Evolutionary conservation across 345 rosid species (phyloP).

Genomic region (Acer yangbiense): DNA sequence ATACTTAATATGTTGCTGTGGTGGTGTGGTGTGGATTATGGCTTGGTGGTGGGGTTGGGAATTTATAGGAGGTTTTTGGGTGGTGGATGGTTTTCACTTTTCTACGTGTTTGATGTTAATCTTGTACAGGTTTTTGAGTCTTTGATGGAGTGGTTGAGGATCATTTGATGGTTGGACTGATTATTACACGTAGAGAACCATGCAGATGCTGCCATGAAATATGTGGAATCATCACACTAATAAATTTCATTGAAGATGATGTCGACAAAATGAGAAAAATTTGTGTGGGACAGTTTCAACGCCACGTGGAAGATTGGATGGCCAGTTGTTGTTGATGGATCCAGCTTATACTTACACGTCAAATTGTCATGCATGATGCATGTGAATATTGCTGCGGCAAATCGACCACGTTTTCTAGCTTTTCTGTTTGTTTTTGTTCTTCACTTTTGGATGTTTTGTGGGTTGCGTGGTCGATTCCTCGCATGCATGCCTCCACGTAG

Average conservation of each 20-base stretch:
- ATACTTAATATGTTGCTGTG: neutral
- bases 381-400: too few relatives aligned
- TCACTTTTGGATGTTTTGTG: too few relatives aligned
- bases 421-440: too few relatives aligned
- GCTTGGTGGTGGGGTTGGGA: neutral
- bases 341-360: neutral
- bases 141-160: neutral
- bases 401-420: too few relatives aligned
- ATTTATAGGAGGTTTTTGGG: conserved; percentile 1
- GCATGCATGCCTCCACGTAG: too few relatives aligned
- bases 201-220: too few relatives aligned
- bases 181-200: neutral
- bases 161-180: neutral
- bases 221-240: too few relatives aligned
- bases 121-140: neutral
- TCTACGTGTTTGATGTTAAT: neutral
- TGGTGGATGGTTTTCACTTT: neutral
- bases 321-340: neutral
- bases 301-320: neutral
- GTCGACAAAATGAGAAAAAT: too few relatives aligned
- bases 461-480: too few relatives aligned
- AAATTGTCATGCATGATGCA: too few relatives aligned
- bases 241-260: too few relatives aligned
- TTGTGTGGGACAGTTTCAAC: too few relatives aligned
- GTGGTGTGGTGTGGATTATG: neutral